Conservation (phyloP, 257 asterid species). For the Forsythia suspensa region DNA sequence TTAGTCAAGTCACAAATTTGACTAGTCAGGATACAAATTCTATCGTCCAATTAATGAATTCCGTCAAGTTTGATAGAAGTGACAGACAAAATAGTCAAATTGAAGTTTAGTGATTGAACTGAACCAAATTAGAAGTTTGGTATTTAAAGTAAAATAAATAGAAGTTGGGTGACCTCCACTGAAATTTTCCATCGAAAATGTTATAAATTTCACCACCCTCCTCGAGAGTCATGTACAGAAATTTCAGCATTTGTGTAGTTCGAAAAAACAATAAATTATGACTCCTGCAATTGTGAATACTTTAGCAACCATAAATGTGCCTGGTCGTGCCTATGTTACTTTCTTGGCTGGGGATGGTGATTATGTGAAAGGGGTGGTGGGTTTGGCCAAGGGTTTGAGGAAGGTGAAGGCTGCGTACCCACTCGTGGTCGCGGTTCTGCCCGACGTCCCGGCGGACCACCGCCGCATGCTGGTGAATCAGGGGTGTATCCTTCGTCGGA, state of each 20-base stretch:
- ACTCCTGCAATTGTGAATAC: neutral
- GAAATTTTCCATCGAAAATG: neutral
- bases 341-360: conserved; percentile 9
- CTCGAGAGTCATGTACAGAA: neutral
- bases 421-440: neutral
- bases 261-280: neutral
- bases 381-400: conserved; percentile 1
- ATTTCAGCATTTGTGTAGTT: neutral
- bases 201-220: neutral
- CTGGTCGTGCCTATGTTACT: neutral
- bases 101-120: neutral
- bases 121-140: neutral
- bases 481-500: neutral
- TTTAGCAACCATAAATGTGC: neutral
- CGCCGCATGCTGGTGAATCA: neutral
- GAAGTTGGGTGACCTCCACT: neutral
- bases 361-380: neutral
- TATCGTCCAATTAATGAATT: too few relatives aligned
- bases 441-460: neutral
- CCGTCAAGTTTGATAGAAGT: too few relatives aligned
- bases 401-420: neutral
- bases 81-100: too few relatives aligned
- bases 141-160: too few relatives aligned
- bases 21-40: too few relatives aligned
- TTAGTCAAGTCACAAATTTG: too few relatives aligned